Evolutionary conservation across 148 eudicot genomes (phyloP).

Genomic region (Simmondsia chinensis): DNA sequence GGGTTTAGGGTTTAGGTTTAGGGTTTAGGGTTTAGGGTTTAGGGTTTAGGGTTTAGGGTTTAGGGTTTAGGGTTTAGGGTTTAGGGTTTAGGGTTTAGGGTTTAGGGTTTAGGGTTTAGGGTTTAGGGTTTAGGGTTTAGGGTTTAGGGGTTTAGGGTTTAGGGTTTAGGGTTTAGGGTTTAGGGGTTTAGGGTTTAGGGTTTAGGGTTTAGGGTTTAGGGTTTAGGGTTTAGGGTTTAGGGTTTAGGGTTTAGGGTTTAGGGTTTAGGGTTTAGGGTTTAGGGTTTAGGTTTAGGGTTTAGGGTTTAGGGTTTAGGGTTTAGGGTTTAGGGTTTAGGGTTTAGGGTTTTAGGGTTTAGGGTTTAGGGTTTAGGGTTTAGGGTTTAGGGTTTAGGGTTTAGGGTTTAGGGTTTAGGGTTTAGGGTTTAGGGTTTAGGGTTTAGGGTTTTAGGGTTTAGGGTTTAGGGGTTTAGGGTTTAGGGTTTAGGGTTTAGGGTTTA

Average conservation of each 20-base stretch:
- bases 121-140: constrained; percentile 14
- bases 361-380: not conserved
- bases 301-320: no score
- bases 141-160: no score
- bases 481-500: not conserved
- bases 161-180: no score
- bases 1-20: not conserved
- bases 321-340: not conserved
- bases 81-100: constrained; percentile 9
- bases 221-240: not conserved
- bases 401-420: not conserved
- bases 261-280: constrained; percentile 5
- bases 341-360: not conserved
- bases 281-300: no score
- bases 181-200: no score
- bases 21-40: constrained; percentile 7
- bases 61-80: constrained; percentile 6
- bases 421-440: not conserved
- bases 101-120: constrained; percentile 14
- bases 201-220: constrained; percentile 14
- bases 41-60: constrained; percentile 8
- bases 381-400: not conserved
- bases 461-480: no score
- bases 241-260: constrained; percentile 4
- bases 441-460: not conserved